These are phyloP conservation scores for Leishmania guyanensis DNA, from an alignment of 208 protist species.

Conservation along the genomic window DNA sequence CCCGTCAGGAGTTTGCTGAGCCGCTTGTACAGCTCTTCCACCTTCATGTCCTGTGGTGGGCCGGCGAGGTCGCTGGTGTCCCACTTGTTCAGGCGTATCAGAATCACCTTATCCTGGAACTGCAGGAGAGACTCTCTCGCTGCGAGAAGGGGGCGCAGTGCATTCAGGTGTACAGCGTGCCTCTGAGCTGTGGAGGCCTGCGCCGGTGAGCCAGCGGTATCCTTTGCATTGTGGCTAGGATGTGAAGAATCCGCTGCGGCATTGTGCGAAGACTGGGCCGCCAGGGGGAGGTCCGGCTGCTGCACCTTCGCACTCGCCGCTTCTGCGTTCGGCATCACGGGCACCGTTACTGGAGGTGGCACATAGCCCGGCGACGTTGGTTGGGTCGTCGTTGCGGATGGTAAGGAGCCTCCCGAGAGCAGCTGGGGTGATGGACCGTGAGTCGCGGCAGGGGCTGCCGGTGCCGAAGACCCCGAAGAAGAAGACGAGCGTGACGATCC, in stretches of 20 bases:
- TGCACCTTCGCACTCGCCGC: not conserved
- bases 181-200: not conserved
- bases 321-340: not conserved
- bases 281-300: not conserved
- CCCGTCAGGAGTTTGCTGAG: constrained; percentile 39
- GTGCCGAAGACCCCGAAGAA: not conserved
- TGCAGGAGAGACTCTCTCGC: constrained; percentile 41
- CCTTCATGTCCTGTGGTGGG: constrained; percentile 51
- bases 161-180: constrained; percentile 39
- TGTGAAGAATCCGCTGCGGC: not conserved
- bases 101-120: constrained; percentile 32
- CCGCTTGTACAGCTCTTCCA: constrained; percentile 45
- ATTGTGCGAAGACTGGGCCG: not conserved
- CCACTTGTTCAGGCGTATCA: constrained; percentile 59
- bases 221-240: constrained; percentile 2
- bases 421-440: not conserved
- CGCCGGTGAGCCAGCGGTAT: not conserved
- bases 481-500: constrained; percentile 1
- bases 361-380: not conserved
- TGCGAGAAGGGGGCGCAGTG: constrained; percentile 52
- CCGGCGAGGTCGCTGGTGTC: constrained; percentile 52
- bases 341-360: not conserved
- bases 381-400: not conserved
- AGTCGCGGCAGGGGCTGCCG: not conserved
- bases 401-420: not conserved